These are phyloP conservation scores for Leccinum rimulosum DNA, from an alignment of 768 basidiomycete species.

Conservation along the genomic window DNA sequence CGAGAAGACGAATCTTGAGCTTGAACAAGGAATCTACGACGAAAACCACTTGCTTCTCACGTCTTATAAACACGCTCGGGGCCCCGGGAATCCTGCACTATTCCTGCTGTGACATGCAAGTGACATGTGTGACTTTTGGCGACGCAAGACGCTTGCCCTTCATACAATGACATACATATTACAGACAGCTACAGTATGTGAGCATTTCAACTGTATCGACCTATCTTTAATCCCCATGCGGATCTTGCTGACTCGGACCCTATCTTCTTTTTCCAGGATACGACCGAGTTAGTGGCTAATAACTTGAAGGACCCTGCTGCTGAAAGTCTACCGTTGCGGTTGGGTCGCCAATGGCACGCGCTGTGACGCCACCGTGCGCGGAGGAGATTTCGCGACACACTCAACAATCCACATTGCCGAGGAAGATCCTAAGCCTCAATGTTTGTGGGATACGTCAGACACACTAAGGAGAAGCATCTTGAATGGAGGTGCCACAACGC, in stretches of 20 bases:
- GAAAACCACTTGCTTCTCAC: too few species aligned
- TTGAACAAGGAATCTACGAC: too few species aligned
- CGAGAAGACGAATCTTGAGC: too few species aligned
- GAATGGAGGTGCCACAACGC: background rate
- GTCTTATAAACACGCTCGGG: too few species aligned
- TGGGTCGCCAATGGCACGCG: slow-evolving; percentile 12
- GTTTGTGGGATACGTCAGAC: slow-evolving; percentile 19
- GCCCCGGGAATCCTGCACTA: too few species aligned
- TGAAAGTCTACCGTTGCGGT: slow-evolving; percentile 3
- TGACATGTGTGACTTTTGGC: too few species aligned
- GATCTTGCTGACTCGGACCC: background rate
- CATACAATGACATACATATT: too few species aligned
- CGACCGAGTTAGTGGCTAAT: slow-evolving; percentile 6
- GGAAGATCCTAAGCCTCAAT: slow-evolving; percentile 1
- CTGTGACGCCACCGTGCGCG: slow-evolving; percentile 9
- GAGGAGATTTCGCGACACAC: slow-evolving; percentile 17
- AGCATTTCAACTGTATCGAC: too few species aligned
- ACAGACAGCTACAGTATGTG: too few species aligned
- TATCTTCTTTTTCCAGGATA: slow-evolving; percentile 9
- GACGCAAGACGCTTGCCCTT: too few species aligned
- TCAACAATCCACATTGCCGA: slow-evolving; percentile 15
- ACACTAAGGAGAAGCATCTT: slow-evolving; percentile 26
- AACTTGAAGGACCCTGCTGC: background rate
- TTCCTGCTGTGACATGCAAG: too few species aligned
- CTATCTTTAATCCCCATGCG: background rate